Conservation (phyloP, 345 rosid species). For the Gossypium arboreum region DNA sequence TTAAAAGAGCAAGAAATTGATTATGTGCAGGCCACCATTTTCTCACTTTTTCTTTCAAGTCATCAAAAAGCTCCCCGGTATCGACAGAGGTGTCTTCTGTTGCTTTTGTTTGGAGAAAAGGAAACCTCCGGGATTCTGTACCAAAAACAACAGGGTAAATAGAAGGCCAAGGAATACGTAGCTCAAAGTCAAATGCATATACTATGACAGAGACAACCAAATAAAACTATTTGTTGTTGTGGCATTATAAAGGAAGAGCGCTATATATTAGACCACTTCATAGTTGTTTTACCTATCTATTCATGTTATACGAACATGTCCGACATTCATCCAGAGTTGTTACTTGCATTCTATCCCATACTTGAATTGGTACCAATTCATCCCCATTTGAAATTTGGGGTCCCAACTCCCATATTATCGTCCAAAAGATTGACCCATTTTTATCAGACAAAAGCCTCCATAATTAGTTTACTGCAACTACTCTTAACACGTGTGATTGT, state of each 20-base stretch:
- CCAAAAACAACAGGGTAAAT: slow-evolving; percentile 11
- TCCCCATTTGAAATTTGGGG: too few species aligned
- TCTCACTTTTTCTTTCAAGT: slow-evolving; percentile 84
- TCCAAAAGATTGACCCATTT: too few species aligned
- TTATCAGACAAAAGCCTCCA: not conserved
- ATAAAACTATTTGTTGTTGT: too few species aligned
- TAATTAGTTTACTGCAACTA: not conserved
- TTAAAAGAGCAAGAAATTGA: not conserved
- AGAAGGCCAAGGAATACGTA: not conserved
- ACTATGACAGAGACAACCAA: too few species aligned
- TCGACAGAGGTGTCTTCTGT: slow-evolving; percentile 64
- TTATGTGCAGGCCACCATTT: not conserved
- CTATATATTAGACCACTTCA: too few species aligned
- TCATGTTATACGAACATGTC: not conserved
- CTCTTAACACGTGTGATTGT: not conserved
- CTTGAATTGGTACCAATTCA: too few species aligned
- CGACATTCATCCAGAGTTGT: not conserved
- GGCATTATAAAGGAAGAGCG: too few species aligned
- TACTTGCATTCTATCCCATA: too few species aligned
- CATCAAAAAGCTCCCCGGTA: slow-evolving; percentile 64
- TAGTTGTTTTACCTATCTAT: too few species aligned
- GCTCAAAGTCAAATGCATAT: too few species aligned
- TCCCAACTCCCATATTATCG: too few species aligned
- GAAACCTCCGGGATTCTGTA: slow-evolving; percentile 49
- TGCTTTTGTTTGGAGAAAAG: slow-evolving; percentile 55